phyloP scores from a whole-genome alignment of 805 yeast genomes.

The Metschnikowia proteae region DNA sequence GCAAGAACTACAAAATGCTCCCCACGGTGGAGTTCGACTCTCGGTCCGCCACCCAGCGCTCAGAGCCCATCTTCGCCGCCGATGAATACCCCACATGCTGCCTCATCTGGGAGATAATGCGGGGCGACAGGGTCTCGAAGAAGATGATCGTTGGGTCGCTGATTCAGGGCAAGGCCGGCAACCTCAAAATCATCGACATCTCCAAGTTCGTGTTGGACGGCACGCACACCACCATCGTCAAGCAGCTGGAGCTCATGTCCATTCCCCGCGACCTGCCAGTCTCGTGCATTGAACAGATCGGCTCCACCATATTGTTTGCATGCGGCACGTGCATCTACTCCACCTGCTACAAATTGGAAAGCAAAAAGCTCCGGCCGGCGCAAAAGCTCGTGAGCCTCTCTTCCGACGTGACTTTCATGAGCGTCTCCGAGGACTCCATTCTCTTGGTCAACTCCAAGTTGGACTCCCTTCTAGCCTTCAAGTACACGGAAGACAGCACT shows the following conservation, averaged over 20 bases:
- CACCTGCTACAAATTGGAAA: conserved; percentile 32
- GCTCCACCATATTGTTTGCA: conserved; percentile 30
- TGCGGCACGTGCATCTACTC: conserved; percentile 28
- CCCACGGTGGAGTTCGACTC: conserved; percentile 22
- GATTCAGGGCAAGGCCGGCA: conserved; percentile 20
- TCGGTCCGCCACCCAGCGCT: conserved; percentile 6
- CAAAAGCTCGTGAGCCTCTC: conserved; percentile 23
- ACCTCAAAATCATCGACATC: conserved; percentile 36
- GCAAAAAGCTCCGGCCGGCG: conserved; percentile 30
- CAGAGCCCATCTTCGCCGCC: conserved; percentile 19
- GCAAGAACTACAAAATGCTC: conserved; percentile 25
- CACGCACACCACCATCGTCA: conserved; percentile 15
- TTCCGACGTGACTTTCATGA: conserved; percentile 29
- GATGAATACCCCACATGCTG: conserved; percentile 32
- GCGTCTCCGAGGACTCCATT: conserved; percentile 17
- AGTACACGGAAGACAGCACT: conserved; percentile 8
- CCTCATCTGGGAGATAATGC: conserved; percentile 33
- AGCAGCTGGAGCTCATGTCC: conserved; percentile 29
- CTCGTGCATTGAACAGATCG: conserved; percentile 32
- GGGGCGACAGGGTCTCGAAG: conserved; percentile 30
- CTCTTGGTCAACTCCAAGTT: conserved; percentile 28
- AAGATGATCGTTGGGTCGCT: conserved; percentile 34
- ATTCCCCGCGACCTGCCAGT: conserved; percentile 32
- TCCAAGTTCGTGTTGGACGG: conserved; percentile 16
- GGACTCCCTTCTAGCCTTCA: conserved; percentile 35